Evolutionary conservation across 345 rosid species (phyloP), one percentile per base, ranked within the genome.

Genomic region (Brassica cretica): DNA sequence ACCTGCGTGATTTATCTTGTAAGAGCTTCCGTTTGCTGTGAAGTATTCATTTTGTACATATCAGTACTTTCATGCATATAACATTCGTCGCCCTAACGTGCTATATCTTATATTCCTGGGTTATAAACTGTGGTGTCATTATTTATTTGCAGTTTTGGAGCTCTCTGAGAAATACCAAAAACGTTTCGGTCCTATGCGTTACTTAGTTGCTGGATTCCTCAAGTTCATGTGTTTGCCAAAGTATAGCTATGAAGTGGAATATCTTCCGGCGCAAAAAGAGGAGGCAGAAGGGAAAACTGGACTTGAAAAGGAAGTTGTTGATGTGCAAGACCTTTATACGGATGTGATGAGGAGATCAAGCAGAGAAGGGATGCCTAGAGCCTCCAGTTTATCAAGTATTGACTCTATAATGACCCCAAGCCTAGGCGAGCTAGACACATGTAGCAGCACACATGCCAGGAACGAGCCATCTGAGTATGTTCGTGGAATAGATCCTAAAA

Each of bases 201-300:
- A 95, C 75, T 86, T 95, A 75, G 93, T 95, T 82, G 98, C 99
- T 82, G 99, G 99, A 58, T 88, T 95, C 80, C 89, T 93, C 76
- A 95, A 95, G 85, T 95, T 91, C 80, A 82, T 95, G 58, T 95
- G 99, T 86, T 82, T 95, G 85, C 99, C 99, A n/a, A 95, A 87
- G 80, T 95, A 95, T 86, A 91, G 71, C 88, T 93, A 82, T 64
- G 99, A 95, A 84, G 89, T 95, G 85, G 98, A 95, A 83, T 95
- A 93, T 84, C 90, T 95, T 75, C 96, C 94, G 19, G 99, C 90
- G 74, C 75, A 77, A 71, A 88, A 88, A 83, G 94, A 86, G 74
- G 96, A 91, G 33, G 82, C 32, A 56, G 96, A 92, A 74, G 90
- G 87, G 18, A 86, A 84, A 59, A 76, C 35, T 32, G 71, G 85